These are phyloP conservation scores for Lactifluus pinguis DNA, from an alignment of 768 basidiomycete genomes.

Conservation along the genomic window DNA sequence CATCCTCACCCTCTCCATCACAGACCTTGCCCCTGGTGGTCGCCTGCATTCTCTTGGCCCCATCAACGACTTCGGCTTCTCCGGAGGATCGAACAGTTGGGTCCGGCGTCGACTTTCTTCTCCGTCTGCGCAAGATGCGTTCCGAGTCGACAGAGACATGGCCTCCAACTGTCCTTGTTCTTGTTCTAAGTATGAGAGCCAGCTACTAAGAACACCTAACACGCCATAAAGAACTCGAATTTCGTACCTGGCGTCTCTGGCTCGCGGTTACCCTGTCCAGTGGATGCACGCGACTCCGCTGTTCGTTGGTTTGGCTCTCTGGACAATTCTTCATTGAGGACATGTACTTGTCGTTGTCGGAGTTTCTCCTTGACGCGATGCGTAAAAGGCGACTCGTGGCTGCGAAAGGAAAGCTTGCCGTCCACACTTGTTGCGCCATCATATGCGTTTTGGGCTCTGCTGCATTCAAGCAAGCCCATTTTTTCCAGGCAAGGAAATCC, in stretches of 20 bases:
- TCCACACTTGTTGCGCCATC: neutral
- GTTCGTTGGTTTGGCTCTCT: neutral
- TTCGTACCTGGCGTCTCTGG: neutral
- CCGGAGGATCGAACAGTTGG: neutral
- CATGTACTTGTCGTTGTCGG: neutral
- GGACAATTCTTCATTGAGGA: neutral
- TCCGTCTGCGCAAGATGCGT: neutral
- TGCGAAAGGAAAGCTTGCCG: conserved; percentile 4
- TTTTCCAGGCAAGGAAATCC: neutral
- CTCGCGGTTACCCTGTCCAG: neutral
- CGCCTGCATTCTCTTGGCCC: conserved; percentile 1
- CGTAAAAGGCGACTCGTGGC: conserved; percentile 33
- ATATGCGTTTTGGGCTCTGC: neutral
- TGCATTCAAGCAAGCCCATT: neutral
- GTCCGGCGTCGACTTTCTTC: neutral
- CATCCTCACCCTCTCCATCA: conserved; percentile 13
- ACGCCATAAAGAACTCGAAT: too few species aligned
- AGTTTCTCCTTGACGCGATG: conserved; percentile 37
- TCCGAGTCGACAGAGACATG: neutral
- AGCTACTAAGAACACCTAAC: neutral
- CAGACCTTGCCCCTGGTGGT: conserved; percentile 3
- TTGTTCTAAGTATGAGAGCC: neutral
- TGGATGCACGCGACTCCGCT: too few species aligned
- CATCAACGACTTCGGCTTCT: neutral
- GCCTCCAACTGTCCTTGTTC: neutral